Evolutionary conservation across 306 rosid genomes (phyloP).

Genomic region (Datisca glomerata): DNA sequence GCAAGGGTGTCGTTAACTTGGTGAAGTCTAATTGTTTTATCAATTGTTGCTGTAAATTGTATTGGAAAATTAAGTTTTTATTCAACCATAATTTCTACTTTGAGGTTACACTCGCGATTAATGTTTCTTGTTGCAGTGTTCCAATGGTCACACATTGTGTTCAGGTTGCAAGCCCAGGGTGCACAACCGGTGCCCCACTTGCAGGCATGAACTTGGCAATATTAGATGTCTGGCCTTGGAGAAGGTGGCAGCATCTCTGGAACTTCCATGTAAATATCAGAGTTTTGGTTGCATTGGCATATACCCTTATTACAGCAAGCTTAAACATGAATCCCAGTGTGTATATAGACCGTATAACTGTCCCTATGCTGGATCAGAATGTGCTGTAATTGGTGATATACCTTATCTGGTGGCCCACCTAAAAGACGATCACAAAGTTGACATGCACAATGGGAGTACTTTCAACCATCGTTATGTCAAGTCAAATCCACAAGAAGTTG

Average conservation of each 20-base stretch:
- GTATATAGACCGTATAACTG: slow-evolving; percentile 68
- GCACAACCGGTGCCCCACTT: slow-evolving; percentile 92
- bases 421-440: slow-evolving; percentile 88
- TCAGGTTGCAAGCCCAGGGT: slow-evolving; percentile 92
- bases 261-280: slow-evolving; percentile 87
- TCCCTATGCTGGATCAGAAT: slow-evolving; percentile 95
- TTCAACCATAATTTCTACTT: too few relatives aligned
- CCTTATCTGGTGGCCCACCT: slow-evolving; percentile 71
- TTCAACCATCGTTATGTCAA: slow-evolving; percentile 94
- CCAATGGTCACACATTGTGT: slow-evolving; percentile 91
- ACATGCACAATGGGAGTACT: slow-evolving; percentile 93
- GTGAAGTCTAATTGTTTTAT: too few relatives aligned
- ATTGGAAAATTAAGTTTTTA: too few relatives aligned
- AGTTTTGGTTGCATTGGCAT: slow-evolving; percentile 69
- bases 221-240: slow-evolving; percentile 92
- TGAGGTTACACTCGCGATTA: too few relatives aligned
- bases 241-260: slow-evolving; percentile 90
- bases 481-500: slow-evolving; percentile 92
- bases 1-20: too few relatives aligned
- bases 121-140: too few relatives aligned
- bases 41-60: too few relatives aligned
- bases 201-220: slow-evolving; percentile 89
- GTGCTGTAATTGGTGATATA: slow-evolving; percentile 67
- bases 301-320: slow-evolving; percentile 89
- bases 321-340: slow-evolving; percentile 85